phyloP scores from a whole-genome alignment of 164 flowering plant genomes.

The Piper betle region DNA sequence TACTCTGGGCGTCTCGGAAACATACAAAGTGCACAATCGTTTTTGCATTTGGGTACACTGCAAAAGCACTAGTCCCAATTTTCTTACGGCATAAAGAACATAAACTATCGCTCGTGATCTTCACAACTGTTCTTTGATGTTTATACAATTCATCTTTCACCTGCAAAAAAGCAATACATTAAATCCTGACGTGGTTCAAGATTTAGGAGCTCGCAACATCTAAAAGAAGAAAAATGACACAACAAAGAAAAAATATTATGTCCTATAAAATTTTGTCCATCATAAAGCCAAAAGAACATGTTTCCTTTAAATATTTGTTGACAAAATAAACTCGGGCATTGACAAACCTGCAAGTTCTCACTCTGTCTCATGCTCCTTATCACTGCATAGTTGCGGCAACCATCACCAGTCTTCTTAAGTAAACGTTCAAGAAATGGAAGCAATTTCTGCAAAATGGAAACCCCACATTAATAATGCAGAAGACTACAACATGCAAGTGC shows the following conservation, averaged over 20 bases:
- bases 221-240: background rate
- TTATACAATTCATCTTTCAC: slow-evolving; percentile 84
- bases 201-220: background rate
- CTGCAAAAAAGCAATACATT: slow-evolving; percentile 21
- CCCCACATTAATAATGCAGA: background rate
- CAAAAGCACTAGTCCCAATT: slow-evolving; percentile 91
- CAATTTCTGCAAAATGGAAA: slow-evolving; percentile 46
- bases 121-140: slow-evolving; percentile 54
- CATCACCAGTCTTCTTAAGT: slow-evolving; percentile 81
- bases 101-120: slow-evolving; percentile 67
- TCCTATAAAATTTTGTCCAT: background rate
- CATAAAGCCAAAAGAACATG: background rate
- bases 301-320: background rate
- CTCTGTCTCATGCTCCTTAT: slow-evolving; percentile 79
- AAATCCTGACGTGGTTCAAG: background rate
- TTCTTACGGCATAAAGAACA: slow-evolving; percentile 92
- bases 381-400: slow-evolving; percentile 70
- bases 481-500: background rate
- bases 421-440: slow-evolving; percentile 97
- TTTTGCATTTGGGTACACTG: slow-evolving; percentile 88
- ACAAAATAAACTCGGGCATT: background rate
- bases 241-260: background rate
- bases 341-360: slow-evolving; percentile 84
- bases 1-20: slow-evolving; percentile 85
- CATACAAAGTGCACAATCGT: slow-evolving; percentile 96